Conservation (phyloP, 805 yeast species). For the Wickerhamomyces sydowiorum region DNA sequence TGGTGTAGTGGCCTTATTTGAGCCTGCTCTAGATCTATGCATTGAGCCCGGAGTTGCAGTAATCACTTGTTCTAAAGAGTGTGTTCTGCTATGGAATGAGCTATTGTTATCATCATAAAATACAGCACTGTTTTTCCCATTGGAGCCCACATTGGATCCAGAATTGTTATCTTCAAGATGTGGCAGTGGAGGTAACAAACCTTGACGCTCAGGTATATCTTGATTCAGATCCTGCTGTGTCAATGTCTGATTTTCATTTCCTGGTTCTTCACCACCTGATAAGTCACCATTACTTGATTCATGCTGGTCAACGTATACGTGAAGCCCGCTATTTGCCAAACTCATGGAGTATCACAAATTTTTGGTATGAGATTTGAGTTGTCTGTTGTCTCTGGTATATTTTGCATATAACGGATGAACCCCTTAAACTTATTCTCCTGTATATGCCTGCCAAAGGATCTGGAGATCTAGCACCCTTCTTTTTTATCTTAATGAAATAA, state of each 20-base stretch:
- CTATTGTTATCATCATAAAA: background rate
- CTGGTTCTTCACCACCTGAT: background rate
- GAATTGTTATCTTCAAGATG: background rate
- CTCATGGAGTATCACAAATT: background rate
- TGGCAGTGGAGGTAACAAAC: slow-evolving; percentile 5
- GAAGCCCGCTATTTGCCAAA: background rate
- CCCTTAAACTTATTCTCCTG: too few species aligned
- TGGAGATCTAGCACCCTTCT: too few species aligned
- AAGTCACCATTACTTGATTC: background rate
- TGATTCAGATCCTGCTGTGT: too few species aligned
- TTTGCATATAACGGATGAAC: too few species aligned
- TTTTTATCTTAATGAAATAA: too few species aligned
- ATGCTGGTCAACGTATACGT: background rate
- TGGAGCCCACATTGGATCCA: background rate
- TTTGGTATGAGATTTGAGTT: too few species aligned
- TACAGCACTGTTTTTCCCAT: background rate
- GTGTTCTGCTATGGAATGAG: background rate
- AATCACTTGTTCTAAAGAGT: background rate
- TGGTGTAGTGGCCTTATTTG: background rate
- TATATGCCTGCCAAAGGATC: too few species aligned
- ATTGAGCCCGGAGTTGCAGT: background rate
- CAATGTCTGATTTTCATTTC: background rate
- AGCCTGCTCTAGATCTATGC: slow-evolving; percentile 1
- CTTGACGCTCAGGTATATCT: slow-evolving; percentile 5
- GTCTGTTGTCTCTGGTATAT: too few species aligned